Percentiles rank a stretch among this genome's conserved stretches.
Conservation (phyloP, 2,329 filamentous ascomycete species). For the Aureobasidium leucospermi region DNA sequence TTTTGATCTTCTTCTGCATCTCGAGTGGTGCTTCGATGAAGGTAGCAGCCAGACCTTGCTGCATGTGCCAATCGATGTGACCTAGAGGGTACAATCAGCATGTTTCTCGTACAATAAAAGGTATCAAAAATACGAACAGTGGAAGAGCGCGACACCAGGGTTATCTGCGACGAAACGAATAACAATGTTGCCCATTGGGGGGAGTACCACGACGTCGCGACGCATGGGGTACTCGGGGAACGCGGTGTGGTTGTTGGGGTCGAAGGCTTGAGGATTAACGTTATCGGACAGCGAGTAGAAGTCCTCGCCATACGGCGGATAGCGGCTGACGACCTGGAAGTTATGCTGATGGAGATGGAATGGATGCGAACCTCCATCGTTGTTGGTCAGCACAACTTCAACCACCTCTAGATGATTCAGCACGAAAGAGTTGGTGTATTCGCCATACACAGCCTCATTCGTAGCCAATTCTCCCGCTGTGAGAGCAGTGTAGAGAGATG, state of each 20-base stretch:
- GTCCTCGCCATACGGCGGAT: slow-evolving; percentile 23
- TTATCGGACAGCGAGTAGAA: slow-evolving; percentile 21
- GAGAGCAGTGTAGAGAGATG: slow-evolving; percentile 69
- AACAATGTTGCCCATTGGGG: slow-evolving; percentile 48
- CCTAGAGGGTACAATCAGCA: slow-evolving; percentile 17
- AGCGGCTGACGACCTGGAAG: slow-evolving; percentile 53
- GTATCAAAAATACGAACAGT: background rate
- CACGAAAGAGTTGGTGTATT: slow-evolving; percentile 52
- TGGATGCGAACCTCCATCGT: slow-evolving; percentile 55
- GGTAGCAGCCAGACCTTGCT: slow-evolving; percentile 44
- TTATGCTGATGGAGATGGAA: slow-evolving; percentile 71
- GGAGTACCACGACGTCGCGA: slow-evolving; percentile 48
- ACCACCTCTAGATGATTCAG: slow-evolving; percentile 61
- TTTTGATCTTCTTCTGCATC: slow-evolving; percentile 52
- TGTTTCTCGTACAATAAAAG: slow-evolving; percentile 5
- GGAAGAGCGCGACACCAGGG: slow-evolving; percentile 30
- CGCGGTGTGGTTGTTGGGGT: slow-evolving; percentile 27
- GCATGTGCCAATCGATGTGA: slow-evolving; percentile 48
- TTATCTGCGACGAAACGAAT: slow-evolving; percentile 50
- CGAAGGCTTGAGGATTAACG: slow-evolving; percentile 8
- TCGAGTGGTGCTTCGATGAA: slow-evolving; percentile 47
- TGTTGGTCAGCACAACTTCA: slow-evolving; percentile 70
- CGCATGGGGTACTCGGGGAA: slow-evolving; percentile 39
- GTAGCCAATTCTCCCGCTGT: slow-evolving; percentile 47
- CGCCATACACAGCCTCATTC: slow-evolving; percentile 40